A percentile compares a stretch with the other conserved stretches of the same genome.
Evolutionary conservation across 805 yeast species (phyloP).

Genomic region (Wickerhamomyces chaumierensis): DNA sequence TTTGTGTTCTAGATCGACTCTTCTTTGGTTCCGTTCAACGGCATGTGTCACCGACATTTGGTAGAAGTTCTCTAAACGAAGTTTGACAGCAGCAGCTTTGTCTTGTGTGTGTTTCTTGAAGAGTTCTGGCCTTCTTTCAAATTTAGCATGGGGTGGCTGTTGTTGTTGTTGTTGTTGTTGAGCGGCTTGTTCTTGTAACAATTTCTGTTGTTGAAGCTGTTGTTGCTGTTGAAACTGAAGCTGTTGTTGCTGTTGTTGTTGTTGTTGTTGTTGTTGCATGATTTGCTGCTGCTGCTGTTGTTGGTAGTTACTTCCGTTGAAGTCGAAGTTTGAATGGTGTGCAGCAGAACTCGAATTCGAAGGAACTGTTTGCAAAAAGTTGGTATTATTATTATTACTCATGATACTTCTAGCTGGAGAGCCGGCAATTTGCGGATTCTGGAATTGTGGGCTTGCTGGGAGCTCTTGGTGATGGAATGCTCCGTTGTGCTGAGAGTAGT

Average conservation of each 20-base stretch:
- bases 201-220: constrained; percentile 3
- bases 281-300: constrained; percentile 8
- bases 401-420: constrained; percentile 20
- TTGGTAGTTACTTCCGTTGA: constrained; percentile 2
- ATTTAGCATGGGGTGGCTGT: constrained; percentile 14
- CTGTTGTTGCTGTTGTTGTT: constrained; percentile 15
- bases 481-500: constrained; percentile 5
- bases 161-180: constrained; percentile 6
- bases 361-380: constrained; percentile 14
- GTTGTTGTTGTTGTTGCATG: constrained; percentile 20
- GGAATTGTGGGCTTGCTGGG: constrained; percentile 17
- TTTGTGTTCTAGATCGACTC: constrained; percentile 77
- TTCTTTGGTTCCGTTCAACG: constrained; percentile 88
- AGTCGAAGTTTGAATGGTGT: constrained; percentile 9
- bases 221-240: constrained; percentile 6
- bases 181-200: background rate
- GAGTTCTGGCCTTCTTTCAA: constrained; percentile 20
- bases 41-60: constrained; percentile 90
- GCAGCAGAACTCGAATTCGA: constrained; percentile 16
- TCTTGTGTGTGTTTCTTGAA: constrained; percentile 21
- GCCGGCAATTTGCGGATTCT: constrained; percentile 21
- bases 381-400: constrained; percentile 14
- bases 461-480: constrained; percentile 15
- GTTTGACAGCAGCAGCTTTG: constrained; percentile 42
- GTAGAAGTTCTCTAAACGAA: constrained; percentile 76